Evolutionary conservation across 2,329 filamentous ascomycete species (phyloP), one percentile per base, ranked within the genome.

Genomic region (Cadophora malorum): DNA sequence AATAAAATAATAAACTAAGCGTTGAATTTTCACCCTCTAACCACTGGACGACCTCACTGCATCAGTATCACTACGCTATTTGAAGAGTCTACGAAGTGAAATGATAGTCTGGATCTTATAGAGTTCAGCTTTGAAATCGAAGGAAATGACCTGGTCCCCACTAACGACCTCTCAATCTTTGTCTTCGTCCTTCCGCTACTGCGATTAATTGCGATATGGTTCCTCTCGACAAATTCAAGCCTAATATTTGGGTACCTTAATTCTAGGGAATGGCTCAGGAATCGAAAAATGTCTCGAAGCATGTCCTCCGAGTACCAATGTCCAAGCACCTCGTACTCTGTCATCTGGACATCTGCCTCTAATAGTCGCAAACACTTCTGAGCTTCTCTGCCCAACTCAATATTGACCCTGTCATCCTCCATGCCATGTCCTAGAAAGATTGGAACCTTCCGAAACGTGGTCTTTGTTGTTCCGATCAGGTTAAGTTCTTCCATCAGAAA

Each of bases 361-460:
- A 84, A 67, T 1, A 70, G 70, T 0, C 72, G 62, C 23, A 86
- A 70, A 45, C 78, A 76, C 0, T 72, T 72, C 1, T 74, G 74
- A 0, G 81, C 77, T 14, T 77, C 73, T n/a, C 73, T 67, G 0
- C 81, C 81, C 35, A 82, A 74, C 3, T 68, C 49, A 21, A 80
- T 50, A 3, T 77, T 74, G 0, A 86, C 82, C 6, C 79, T 81
- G 2, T 77, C 73, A 67, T 87, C 85, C 19, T 80, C 75, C 0
- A 61, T 74, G 0, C 84, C 84, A 73, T 87, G 84, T 0, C 82
- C 81, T 2, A 87, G 69, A 31, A 86, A 82, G 0, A 84, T 72
- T 0, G 84, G 82, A 1, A 78, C 81, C 8, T 67, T 53, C n/a
- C 41, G 56, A 55, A 59, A 74, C 2, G 45, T 21, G 14, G 7